These are phyloP conservation scores for Aleurites moluccanus DNA, from an alignment of 441 rosid species.

Conservation along the genomic window DNA sequence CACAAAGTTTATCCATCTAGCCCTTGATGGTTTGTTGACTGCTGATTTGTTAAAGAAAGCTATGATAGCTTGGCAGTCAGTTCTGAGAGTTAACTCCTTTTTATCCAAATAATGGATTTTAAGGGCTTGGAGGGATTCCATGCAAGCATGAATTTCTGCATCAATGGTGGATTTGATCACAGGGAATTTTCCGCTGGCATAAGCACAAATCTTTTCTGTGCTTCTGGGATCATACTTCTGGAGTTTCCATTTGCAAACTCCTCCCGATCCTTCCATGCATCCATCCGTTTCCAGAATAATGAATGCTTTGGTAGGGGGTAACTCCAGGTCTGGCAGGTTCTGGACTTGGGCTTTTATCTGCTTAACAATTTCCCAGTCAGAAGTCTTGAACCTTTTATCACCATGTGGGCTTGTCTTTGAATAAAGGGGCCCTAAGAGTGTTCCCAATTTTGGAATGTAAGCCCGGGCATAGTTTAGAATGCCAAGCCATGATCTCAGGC, in stretches of 20 bases:
- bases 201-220: neutral
- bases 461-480: neutral
- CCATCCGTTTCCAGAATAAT: neutral
- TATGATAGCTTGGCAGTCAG: neutral
- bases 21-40: neutral
- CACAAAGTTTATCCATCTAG: neutral
- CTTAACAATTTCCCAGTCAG: neutral
- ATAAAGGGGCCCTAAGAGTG: neutral
- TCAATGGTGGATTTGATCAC: neutral
- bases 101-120: neutral
- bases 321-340: neutral
- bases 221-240: too few species aligned
- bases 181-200: neutral
- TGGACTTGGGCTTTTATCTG: neutral
- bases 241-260: neutral
- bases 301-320: neutral
- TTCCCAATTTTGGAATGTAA: neutral
- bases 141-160: neutral
- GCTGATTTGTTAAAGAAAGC: too few species aligned
- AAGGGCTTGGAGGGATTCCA: neutral
- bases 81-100: neutral
- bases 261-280: conserved; percentile 6
- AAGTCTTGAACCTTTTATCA: neutral
- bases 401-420: neutral
- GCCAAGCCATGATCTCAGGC: neutral